These are phyloP conservation scores for Debaryomycetaceae sp. DNA, from an alignment of 1,139 yeast genomes.

Conservation along the genomic window DNA sequence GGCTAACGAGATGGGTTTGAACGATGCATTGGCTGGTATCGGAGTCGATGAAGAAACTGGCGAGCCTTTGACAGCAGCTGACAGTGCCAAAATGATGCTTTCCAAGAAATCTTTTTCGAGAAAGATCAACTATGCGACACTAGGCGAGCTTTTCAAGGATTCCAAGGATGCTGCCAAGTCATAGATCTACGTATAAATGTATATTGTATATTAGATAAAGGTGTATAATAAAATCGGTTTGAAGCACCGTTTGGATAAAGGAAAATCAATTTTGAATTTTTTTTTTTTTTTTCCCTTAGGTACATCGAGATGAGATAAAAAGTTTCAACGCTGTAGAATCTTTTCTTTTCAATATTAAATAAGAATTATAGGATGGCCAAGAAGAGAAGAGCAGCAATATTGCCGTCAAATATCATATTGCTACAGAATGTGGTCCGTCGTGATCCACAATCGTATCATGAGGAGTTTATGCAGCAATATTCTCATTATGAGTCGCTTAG, in stretches of 20 bases:
- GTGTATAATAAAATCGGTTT: not conserved
- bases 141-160: slow-evolving; percentile 55
- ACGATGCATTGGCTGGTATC: slow-evolving; percentile 34
- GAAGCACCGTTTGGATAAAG: not conserved
- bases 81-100: slow-evolving; percentile 69
- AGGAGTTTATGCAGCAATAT: slow-evolving; percentile 89
- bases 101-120: slow-evolving; percentile 72
- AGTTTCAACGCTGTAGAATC: slow-evolving; percentile 4
- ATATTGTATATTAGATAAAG: not conserved
- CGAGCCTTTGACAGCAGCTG: slow-evolving; percentile 57
- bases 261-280: too few species aligned
- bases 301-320: slow-evolving; percentile 10
- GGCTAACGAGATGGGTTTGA: slow-evolving; percentile 30
- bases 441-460: slow-evolving; percentile 91
- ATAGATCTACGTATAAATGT: not conserved
- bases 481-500: slow-evolving; percentile 88
- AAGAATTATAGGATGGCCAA: slow-evolving; percentile 57
- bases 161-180: slow-evolving; percentile 6
- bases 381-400: slow-evolving; percentile 83
- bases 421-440: slow-evolving; percentile 89
- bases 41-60: slow-evolving; percentile 44
- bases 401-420: slow-evolving; percentile 88
- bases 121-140: slow-evolving; percentile 82
- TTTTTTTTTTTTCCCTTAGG: slow-evolving; percentile 3
- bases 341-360: slow-evolving; percentile 1